Evolutionary conservation across 305 asterid species (phyloP).

Genomic region (Rubia balearica): DNA sequence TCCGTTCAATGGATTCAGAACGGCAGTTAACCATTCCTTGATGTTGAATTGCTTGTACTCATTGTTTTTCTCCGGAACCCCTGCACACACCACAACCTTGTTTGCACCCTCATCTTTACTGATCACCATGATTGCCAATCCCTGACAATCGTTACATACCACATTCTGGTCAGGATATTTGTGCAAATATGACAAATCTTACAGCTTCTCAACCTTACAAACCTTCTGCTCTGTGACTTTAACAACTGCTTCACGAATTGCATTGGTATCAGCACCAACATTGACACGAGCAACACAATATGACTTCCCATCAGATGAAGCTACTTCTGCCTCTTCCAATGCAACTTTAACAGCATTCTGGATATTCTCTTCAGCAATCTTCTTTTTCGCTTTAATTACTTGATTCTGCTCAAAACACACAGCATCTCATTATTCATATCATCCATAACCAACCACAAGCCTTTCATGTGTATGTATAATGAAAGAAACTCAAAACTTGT

Average conservation of each 20-base stretch:
- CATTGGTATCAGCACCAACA: slow-evolving; percentile 85
- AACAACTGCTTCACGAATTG: slow-evolving; percentile 97
- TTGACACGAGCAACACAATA: slow-evolving; percentile 63
- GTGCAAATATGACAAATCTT: neutral
- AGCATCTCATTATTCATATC: slow-evolving; percentile 1
- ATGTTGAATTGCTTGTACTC: slow-evolving; percentile 55
- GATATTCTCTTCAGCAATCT: slow-evolving; percentile 74
- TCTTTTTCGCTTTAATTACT: slow-evolving; percentile 78
- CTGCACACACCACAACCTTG: slow-evolving; percentile 92
- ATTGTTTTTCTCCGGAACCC: slow-evolving; percentile 69
- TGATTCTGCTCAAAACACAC: slow-evolving; percentile 45
- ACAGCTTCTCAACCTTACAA: slow-evolving; percentile 6
- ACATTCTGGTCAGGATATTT: neutral
- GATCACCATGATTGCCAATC: slow-evolving; percentile 79
- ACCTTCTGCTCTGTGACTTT: slow-evolving; percentile 93
- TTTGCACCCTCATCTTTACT: slow-evolving; percentile 61
- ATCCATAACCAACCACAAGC: neutral
- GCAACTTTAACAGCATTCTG: slow-evolving; percentile 67
- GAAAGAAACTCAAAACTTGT: neutral
- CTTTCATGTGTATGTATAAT: neutral
- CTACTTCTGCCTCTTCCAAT: slow-evolving; percentile 58
- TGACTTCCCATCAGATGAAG: slow-evolving; percentile 65
- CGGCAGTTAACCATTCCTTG: slow-evolving; percentile 72
- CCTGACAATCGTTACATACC: slow-evolving; percentile 38
- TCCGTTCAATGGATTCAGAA: slow-evolving; percentile 64